Evolutionary conservation across 805 yeast species (phyloP).

Genomic region (Debaryomyces tyrocola): DNA sequence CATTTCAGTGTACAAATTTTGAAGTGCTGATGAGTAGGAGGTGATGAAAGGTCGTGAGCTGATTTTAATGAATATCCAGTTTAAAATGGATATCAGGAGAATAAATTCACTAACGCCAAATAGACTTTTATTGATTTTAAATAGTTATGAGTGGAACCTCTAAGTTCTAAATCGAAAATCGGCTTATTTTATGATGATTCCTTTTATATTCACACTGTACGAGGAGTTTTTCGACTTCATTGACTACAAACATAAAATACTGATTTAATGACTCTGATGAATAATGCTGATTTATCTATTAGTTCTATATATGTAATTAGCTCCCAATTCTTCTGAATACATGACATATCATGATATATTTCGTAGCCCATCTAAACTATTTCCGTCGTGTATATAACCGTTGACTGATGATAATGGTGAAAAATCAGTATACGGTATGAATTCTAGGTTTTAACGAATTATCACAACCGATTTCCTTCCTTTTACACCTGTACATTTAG

Average conservation of each 20-base stretch:
- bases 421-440: neutral
- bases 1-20: conserved; percentile 47
- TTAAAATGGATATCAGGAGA: neutral
- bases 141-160: conserved; percentile 8
- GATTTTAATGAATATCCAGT: conserved; percentile 16
- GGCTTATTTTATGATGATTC: conserved; percentile 38
- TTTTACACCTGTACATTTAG: too few species aligned
- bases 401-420: neutral
- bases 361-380: neutral
- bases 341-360: neutral
- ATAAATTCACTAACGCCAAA: neutral
- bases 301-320: neutral
- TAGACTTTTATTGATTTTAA: conserved; percentile 19
- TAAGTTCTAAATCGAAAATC: neutral
- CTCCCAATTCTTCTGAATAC: neutral
- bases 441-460: too few species aligned
- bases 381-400: neutral
- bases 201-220: conserved; percentile 48
- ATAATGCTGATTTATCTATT: conserved; percentile 1
- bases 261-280: conserved; percentile 50
- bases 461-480: too few species aligned
- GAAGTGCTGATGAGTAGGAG: conserved; percentile 40
- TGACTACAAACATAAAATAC: conserved; percentile 41
- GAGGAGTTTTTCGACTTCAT: conserved; percentile 33
- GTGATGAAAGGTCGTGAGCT: conserved; percentile 49